phyloP scores from a whole-genome alignment of 1,284 basidiomycete species.

The Microbotryomycetes sp. region DNA sequence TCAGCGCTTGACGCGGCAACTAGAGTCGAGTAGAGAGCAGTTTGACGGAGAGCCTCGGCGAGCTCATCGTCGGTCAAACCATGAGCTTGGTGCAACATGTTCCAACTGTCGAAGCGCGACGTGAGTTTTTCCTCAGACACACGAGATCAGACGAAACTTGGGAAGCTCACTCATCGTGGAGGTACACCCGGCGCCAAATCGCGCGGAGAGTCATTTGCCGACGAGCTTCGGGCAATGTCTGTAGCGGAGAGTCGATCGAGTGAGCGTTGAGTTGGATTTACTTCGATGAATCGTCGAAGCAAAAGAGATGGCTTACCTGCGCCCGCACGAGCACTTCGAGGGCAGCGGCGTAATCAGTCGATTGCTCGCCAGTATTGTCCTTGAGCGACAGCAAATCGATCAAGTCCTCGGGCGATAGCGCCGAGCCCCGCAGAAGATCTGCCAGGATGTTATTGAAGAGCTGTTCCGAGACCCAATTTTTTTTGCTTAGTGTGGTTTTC shows the following conservation, averaged over 20 bases:
- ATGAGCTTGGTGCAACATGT: conserved; percentile 56
- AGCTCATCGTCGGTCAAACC: conserved; percentile 64
- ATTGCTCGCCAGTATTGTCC: conserved; percentile 41
- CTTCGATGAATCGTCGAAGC: too few species aligned
- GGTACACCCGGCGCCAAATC: conserved; percentile 78
- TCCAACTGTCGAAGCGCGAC: conserved; percentile 61
- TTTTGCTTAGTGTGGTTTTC: too few species aligned
- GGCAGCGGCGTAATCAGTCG: conserved; percentile 42
- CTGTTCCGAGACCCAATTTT: conserved; percentile 13
- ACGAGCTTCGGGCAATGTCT: conserved; percentile 64
- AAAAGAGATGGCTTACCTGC: conserved; percentile 35
- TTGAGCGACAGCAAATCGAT: conserved; percentile 50
- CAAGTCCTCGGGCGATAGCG: conserved; percentile 45
- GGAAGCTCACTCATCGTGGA: conserved; percentile 71
- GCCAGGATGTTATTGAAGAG: conserved; percentile 33
- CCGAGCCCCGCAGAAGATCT: conserved; percentile 39
- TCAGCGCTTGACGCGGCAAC: conserved; percentile 34
- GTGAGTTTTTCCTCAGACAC: too few species aligned
- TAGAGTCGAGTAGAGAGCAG: conserved; percentile 61
- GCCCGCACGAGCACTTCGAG: conserved; percentile 45
- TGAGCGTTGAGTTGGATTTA: too few species aligned
- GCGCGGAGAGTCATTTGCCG: conserved; percentile 60
- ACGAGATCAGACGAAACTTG: background rate
- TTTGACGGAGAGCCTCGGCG: conserved; percentile 55
- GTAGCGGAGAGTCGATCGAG: too few species aligned